These are phyloP conservation scores for Salix exigua DNA, from an alignment of 345 rosid genomes.

Conservation along the genomic window DNA sequence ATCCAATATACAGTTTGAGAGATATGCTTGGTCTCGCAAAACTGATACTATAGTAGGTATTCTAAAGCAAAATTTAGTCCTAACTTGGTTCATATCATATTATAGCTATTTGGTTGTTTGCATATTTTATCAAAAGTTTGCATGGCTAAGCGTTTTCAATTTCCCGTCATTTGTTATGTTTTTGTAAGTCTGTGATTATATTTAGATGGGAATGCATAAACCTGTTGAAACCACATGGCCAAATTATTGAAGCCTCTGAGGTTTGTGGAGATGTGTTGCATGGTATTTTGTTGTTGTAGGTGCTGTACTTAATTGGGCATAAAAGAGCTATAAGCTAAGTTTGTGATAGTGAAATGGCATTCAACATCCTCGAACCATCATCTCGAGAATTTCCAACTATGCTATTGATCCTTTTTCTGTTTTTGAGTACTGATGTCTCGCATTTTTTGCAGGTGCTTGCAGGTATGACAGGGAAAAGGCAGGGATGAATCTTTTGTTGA, in stretches of 20 bases:
- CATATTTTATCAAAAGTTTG: background rate
- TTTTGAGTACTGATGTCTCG: background rate
- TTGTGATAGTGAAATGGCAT: background rate
- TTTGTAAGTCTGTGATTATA: background rate
- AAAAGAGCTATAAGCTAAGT: background rate
- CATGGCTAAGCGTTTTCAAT: background rate
- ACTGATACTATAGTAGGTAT: too few relatives aligned
- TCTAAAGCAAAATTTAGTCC: too few relatives aligned
- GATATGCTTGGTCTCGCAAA: too few relatives aligned
- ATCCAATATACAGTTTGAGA: too few relatives aligned
- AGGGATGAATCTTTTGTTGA: conserved; percentile 23
- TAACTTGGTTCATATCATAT: too few relatives aligned
- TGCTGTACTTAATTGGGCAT: background rate
- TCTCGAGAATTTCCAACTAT: background rate
- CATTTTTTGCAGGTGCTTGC: conserved; percentile 62
- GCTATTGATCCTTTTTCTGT: background rate
- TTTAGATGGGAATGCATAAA: background rate
- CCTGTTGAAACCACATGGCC: background rate
- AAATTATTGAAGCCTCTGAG: background rate
- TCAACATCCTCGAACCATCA: background rate
- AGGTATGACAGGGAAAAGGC: conserved; percentile 69
- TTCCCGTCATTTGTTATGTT: background rate
- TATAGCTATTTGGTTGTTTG: background rate
- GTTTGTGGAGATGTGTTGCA: background rate
- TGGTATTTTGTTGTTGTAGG: background rate